Base-by-base conservation (phyloP, 148 eudicot genomes). In the Rhododendron ferrugineum region DNA sequence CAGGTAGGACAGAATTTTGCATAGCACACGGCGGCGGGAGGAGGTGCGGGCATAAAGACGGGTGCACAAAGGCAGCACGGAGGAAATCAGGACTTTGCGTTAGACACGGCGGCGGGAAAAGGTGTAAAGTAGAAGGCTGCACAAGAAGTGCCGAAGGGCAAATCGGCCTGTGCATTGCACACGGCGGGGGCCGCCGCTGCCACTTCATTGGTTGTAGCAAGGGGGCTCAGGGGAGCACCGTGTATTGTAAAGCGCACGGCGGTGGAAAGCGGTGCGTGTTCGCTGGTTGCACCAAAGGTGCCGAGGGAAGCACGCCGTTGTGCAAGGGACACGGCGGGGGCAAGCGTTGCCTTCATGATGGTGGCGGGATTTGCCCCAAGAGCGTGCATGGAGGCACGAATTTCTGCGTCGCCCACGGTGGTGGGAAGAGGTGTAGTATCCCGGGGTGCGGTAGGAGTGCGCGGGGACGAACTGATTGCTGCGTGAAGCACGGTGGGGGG, bases 251-350 rank as follows among this genome's bases (percentile, higher is more conserved):
- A 66, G 98, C 99, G 2, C 99, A 97, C 36, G 99, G 99, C 14
- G 99, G 99, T 22, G 99, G 99, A 11, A 95, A 95, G 78, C 92
- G 98, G 2, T 97, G 99, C 85, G 72, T 94, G 22, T 97, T 95
- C 58, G 92, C 96, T 0, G 98, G 98, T 28, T 97, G 99, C 84
- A 93, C 93, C 0, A 97, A 95, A 81, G 99, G 99, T 30, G 99
- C 99, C 2, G 98, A 97, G 78, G 99, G 99, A 56, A 97, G 99
- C 88, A 97, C 99, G 0, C 98, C 99, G 0, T 88, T 97, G 2
- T 97, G 99, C 89, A 97, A 97, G 85, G 98, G 91, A n/a, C 99
- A 97, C 32, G 99, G 99, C 20, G 99, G 99, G 1, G 99, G 99
- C 8, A 97, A 95, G 83, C 90, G 99, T 5, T 97, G 99, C 78